These are phyloP conservation scores for Dioscorea zingiberensis DNA, from an alignment of 106 monocot species.

Conservation along the genomic window DNA sequence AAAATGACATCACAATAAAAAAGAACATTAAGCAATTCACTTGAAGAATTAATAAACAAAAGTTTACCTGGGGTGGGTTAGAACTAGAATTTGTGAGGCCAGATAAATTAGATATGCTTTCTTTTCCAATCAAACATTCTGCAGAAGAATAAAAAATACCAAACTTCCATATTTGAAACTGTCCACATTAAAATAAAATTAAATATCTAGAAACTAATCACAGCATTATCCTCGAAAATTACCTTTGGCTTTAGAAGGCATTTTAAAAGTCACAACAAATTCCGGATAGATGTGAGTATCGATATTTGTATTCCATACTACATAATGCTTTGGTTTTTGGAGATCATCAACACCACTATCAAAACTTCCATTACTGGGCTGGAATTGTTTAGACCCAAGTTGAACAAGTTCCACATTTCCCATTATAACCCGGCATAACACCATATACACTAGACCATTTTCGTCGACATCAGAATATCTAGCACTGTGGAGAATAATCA, in stretches of 20 bases:
- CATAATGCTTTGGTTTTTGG: constrained; percentile 53
- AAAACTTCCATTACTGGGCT: constrained; percentile 52
- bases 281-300: constrained; percentile 54
- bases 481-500: constrained; percentile 30
- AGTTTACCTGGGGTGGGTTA: constrained; percentile 30
- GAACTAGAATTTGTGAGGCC: constrained; percentile 30
- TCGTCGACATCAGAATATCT: constrained; percentile 53
- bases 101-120: constrained; percentile 41
- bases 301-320: constrained; percentile 51
- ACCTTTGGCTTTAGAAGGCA: constrained; percentile 60
- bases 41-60: no score
- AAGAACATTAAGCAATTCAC: background rate
- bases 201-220: background rate
- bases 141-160: constrained; percentile 19
- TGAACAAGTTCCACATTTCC: constrained; percentile 58
- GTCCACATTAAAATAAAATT: no score
- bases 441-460: constrained; percentile 46
- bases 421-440: constrained; percentile 70
- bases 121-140: constrained; percentile 54
- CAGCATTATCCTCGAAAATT: constrained; percentile 5
- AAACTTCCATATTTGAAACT: background rate
- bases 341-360: constrained; percentile 69
- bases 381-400: constrained; percentile 50
- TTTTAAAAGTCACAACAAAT: constrained; percentile 43
- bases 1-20: background rate